Conservation (phyloP, 2,329 filamentous ascomycete species). For the Monilinia laxa region DNA sequence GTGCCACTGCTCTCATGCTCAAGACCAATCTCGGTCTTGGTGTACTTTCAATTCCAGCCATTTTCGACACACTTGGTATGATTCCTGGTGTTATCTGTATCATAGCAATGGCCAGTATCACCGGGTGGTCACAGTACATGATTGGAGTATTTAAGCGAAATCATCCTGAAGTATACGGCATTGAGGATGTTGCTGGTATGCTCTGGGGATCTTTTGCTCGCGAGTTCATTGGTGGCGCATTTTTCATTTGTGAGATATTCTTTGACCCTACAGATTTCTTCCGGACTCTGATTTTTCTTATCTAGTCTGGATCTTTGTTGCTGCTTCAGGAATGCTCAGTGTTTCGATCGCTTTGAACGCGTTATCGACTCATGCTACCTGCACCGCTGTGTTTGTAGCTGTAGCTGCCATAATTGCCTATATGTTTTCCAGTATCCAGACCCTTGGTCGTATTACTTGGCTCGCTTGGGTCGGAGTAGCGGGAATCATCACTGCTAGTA, state of each 20-base stretch:
- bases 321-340: constrained; percentile 20
- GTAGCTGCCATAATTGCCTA: constrained; percentile 53
- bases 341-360: constrained; percentile 50
- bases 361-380: constrained; percentile 56
- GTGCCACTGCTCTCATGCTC: constrained; percentile 41
- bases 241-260: constrained; percentile 10
- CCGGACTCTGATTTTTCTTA: constrained; percentile 43
- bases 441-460: constrained; percentile 61
- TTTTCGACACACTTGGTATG: constrained; percentile 45
- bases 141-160: constrained; percentile 44
- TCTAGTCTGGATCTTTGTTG: constrained; percentile 39
- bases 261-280: constrained; percentile 54
- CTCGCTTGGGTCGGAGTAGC: constrained; percentile 60
- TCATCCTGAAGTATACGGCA: constrained; percentile 51
- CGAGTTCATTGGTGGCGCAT: constrained; percentile 14
- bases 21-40: constrained; percentile 45
- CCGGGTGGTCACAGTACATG: constrained; percentile 51
- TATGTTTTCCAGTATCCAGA: constrained; percentile 53
- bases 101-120: constrained; percentile 42
- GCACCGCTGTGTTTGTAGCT: constrained; percentile 58
- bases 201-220: constrained; percentile 3
- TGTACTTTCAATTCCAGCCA: constrained; percentile 45
- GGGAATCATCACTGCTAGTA: constrained; percentile 53
- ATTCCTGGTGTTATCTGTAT: constrained; percentile 46
- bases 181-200: constrained; percentile 17